A percentile compares a stretch with the other conserved stretches of the same genome.
Evolutionary conservation across 2,329 filamentous ascomycete genomes (phyloP).

Genomic region (Epichloe uncinata): DNA sequence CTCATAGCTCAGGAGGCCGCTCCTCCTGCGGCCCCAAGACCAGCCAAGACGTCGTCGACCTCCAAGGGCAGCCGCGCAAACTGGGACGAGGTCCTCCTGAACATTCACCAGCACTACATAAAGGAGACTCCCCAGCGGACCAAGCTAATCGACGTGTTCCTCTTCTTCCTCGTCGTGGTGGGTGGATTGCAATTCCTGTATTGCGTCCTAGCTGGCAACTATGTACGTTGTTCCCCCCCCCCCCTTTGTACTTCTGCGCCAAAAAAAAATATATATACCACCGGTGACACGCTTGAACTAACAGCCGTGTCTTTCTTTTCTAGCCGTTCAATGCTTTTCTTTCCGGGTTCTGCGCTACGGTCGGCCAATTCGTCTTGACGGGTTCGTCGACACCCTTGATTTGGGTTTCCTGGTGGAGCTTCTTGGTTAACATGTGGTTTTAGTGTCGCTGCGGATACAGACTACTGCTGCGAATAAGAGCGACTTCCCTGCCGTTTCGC

Average conservation of each 20-base stretch:
- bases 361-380: conserved; percentile 95
- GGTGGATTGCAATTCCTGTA: conserved; percentile 90
- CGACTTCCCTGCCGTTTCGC: conserved; percentile 64
- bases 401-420: background rate
- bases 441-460: conserved; percentile 68
- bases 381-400: conserved; percentile 36
- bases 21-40: background rate
- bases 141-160: conserved; percentile 83
- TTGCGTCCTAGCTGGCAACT: conserved; percentile 84
- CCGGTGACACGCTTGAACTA: conserved; percentile 6
- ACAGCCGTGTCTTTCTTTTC: background rate
- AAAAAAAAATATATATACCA: background rate
- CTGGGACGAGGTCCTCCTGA: conserved; percentile 48
- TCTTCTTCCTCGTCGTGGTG: conserved; percentile 73
- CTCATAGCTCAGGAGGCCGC: conserved; percentile 1
- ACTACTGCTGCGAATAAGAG: conserved; percentile 70
- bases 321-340: conserved; percentile 99
- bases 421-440: conserved; percentile 14
- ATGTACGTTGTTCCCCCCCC: conserved; percentile 46
- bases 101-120: conserved; percentile 67
- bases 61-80: conserved; percentile 18
- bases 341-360: conserved; percentile 83
- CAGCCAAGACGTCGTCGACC: background rate
- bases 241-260: background rate
- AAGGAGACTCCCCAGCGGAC: conserved; percentile 76